phyloP scores from a whole-genome alignment of 2,329 filamentous ascomycete genomes.

The Aureobasidium melanogenum region DNA sequence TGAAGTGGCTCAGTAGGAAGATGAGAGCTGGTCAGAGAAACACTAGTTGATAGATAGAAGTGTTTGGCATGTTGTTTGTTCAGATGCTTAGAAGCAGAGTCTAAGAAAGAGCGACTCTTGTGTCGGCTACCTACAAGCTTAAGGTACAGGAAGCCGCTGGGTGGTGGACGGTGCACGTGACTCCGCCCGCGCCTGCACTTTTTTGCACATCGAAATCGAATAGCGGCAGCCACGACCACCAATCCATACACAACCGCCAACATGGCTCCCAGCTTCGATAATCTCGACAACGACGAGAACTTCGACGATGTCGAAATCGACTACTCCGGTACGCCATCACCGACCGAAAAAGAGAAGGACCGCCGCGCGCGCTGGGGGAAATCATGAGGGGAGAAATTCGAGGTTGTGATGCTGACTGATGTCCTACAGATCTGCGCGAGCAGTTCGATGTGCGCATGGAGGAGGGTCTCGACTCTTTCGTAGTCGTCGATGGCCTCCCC shows the following conservation, averaged over 20 bases:
- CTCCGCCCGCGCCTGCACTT: slow-evolving; percentile 1
- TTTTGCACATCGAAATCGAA: slow-evolving; percentile 1
- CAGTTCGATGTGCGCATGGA: slow-evolving; percentile 95
- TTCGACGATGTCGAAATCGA: slow-evolving; percentile 92
- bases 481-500: slow-evolving; percentile 91
- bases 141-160: background rate
- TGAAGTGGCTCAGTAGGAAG: background rate
- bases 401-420: slow-evolving; percentile 9
- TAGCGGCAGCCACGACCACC: background rate
- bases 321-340: slow-evolving; percentile 52
- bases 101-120: background rate
- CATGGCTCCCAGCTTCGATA: slow-evolving; percentile 93
- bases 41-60: background rate
- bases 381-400: background rate
- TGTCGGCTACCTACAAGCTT: background rate
- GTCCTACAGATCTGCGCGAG: slow-evolving; percentile 64
- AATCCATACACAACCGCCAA: slow-evolving; percentile 28
- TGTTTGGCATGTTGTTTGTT: slow-evolving; percentile 4
- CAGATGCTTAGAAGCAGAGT: background rate
- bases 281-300: slow-evolving; percentile 75
- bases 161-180: background rate
- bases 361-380: background rate
- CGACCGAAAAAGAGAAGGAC: background rate
- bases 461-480: slow-evolving; percentile 91
- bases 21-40: background rate